A percentile compares a stretch with the other conserved stretches of the same genome.
Evolutionary conservation across 768 basidiomycete species (phyloP).

Genomic region (Astraeus odoratus): DNA sequence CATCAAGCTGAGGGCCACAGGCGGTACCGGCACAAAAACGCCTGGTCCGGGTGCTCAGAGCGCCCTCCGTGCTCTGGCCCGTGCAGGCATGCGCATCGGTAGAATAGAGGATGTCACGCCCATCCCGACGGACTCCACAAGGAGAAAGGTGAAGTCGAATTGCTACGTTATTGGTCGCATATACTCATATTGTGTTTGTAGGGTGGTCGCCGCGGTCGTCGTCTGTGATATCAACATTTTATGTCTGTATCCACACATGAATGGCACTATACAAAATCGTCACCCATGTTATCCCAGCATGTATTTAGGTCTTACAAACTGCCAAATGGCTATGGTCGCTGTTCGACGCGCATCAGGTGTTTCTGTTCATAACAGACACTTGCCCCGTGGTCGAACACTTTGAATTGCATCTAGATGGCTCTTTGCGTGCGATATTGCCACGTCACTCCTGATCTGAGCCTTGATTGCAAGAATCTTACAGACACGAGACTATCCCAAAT

Average conservation of each 20-base stretch:
- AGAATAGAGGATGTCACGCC: slow-evolving; percentile 98
- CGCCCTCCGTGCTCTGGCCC: slow-evolving; percentile 95
- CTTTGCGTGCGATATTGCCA: background rate
- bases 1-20: slow-evolving; percentile 98
- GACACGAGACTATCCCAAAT: no score
- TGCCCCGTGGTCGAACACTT: slow-evolving; percentile 70
- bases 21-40: slow-evolving; percentile 97
- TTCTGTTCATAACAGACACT: slow-evolving; percentile 29
- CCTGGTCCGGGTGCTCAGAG: slow-evolving; percentile 98
- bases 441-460: background rate
- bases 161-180: background rate
- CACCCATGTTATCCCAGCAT: slow-evolving; percentile 24
- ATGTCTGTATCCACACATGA: slow-evolving; percentile 7
- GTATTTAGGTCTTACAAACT: slow-evolving; percentile 28
- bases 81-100: slow-evolving; percentile 97
- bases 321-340: slow-evolving; percentile 59
- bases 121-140: slow-evolving; percentile 93
- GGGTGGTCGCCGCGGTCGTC: slow-evolving; percentile 99
- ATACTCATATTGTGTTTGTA: slow-evolving; percentile 23
- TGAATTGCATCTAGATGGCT: background rate
- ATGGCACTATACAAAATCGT: slow-evolving; percentile 19
- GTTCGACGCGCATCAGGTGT: slow-evolving; percentile 81
- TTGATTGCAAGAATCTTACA: background rate
- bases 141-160: slow-evolving; percentile 69
- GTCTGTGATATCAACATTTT: slow-evolving; percentile 49